These are phyloP conservation scores for Fagus sylvatica DNA, from an alignment of 306 rosid genomes.

Conservation along the genomic window DNA sequence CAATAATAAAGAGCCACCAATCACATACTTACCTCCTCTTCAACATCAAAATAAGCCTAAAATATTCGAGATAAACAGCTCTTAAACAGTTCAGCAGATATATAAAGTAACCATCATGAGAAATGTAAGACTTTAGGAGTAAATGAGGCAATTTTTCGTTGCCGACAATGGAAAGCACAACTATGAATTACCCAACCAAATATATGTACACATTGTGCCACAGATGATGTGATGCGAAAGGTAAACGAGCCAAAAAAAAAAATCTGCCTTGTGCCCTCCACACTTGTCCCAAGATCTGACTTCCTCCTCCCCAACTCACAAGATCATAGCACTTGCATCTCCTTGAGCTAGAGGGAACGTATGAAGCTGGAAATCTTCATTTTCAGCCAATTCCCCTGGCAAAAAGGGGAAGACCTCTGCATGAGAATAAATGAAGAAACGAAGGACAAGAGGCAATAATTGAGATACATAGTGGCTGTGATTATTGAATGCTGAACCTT, in stretches of 20 bases:
- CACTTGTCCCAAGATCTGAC: slow-evolving; percentile 19
- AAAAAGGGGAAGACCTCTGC: slow-evolving; percentile 39
- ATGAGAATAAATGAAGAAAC: slow-evolving; percentile 9
- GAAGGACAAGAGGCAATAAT: background rate
- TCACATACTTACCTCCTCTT: background rate
- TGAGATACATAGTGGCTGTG: background rate
- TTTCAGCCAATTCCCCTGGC: slow-evolving; percentile 28
- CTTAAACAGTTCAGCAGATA: slow-evolving; percentile 4
- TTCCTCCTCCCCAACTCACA: slow-evolving; percentile 9
- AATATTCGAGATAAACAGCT: slow-evolving; percentile 30
- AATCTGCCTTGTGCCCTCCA: slow-evolving; percentile 25
- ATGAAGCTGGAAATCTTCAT: slow-evolving; percentile 26
- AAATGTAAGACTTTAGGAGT: slow-evolving; percentile 18
- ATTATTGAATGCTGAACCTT: background rate
- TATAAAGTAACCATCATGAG: slow-evolving; percentile 7
- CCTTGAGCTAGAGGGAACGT: slow-evolving; percentile 20
- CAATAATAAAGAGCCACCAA: background rate
- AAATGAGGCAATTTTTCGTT: slow-evolving; percentile 31
- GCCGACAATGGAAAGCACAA: slow-evolving; percentile 30
- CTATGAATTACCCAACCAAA: slow-evolving; percentile 37
- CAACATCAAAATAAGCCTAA: slow-evolving; percentile 19
- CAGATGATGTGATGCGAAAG: slow-evolving; percentile 15
- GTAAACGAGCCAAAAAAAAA: slow-evolving; percentile 12
- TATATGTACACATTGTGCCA: slow-evolving; percentile 53
- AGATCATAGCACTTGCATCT: slow-evolving; percentile 19